Base-by-base conservation (phyloP, 345 rosid genomes). In the Populus deltoides region DNA sequence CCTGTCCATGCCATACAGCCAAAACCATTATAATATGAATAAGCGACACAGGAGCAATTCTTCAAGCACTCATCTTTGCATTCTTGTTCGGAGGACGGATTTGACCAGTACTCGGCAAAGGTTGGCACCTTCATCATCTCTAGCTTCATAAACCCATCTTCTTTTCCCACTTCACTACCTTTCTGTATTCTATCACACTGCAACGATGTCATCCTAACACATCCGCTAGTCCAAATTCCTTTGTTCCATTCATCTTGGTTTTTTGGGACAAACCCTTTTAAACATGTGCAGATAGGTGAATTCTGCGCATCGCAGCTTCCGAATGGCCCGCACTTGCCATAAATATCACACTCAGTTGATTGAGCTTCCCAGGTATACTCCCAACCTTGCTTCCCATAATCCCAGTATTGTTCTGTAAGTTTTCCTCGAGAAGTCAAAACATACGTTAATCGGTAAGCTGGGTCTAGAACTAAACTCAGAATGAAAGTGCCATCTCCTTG, bases 21-120 rank as follows among this genome's bases (percentile, higher is more conserved):
- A 15, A 74, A 57, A 18, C 51, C 70, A 31, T 43, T 35, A 15
- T 49, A 75, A 70, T 41, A 74, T 36, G 79, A 74, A 75, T 75
- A 80, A 31, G 79, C 83, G 6, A 67, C 47, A 39, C 79, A 80
- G 1, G 83, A 81, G 45, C 92, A 87, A 73, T 87, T 88, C 24
- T 9, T 70, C 72, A 83, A 73, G 84, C 95, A 90, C 38, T 47
- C 18, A 7, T 73, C 49, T 70, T 66, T 78, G 75, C 93, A 91
- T 33, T 43, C 25, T 20, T 72, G 77, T 65, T 83, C 83, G 3
- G 22, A 33, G 43, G 57, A 53, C 17, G 36, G 17, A 8, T 74
- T 71, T 47, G 68, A 68, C 81, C 70, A 41, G 77, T 77, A 61
- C 0, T 47, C 53, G 0, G 79, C 79, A 35, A 72, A 75, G 59